A percentile compares a stretch with the other conserved stretches of the same genome.
Conservation (phyloP, 169 alveolate genomes). For the Eimeria mitis region DNA sequence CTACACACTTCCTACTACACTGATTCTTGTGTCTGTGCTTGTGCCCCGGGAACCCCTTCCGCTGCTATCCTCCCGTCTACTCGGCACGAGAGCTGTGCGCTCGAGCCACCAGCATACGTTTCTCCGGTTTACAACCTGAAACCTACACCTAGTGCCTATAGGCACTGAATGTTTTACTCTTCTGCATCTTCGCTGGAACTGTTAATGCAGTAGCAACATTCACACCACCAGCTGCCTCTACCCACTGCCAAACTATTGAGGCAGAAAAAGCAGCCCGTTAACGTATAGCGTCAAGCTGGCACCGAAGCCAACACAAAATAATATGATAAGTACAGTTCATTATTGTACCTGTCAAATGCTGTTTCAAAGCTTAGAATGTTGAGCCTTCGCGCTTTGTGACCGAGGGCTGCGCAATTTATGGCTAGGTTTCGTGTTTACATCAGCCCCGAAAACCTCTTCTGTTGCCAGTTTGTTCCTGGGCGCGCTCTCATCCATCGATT, state of each 20-base stretch:
- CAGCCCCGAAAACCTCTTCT: slow-evolving; percentile 13
- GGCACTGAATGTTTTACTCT: background rate
- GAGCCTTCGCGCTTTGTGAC: background rate
- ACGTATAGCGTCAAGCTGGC: background rate
- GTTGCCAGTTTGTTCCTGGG: slow-evolving; percentile 32
- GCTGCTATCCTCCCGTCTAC: too few relatives aligned
- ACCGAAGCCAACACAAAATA: background rate
- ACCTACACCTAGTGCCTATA: background rate
- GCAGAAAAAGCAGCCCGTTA: background rate
- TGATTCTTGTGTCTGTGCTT: background rate
- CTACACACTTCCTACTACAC: background rate
- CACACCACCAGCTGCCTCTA: background rate
- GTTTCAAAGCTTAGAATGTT: background rate
- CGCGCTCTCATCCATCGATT: slow-evolving; percentile 4
- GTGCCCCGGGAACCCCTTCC: too few relatives aligned
- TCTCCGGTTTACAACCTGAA: background rate
- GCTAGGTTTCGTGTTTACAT: background rate
- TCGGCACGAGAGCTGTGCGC: background rate
- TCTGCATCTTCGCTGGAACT: background rate
- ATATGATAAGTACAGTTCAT: background rate
- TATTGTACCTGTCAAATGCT: background rate
- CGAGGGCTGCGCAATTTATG: background rate
- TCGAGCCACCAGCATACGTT: background rate
- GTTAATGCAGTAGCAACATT: background rate
- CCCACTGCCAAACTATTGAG: background rate